These are phyloP conservation scores for Hyaloscypha variabilis DNA, from an alignment of 495 filamentous ascomycete genomes.

Conservation along the genomic window DNA sequence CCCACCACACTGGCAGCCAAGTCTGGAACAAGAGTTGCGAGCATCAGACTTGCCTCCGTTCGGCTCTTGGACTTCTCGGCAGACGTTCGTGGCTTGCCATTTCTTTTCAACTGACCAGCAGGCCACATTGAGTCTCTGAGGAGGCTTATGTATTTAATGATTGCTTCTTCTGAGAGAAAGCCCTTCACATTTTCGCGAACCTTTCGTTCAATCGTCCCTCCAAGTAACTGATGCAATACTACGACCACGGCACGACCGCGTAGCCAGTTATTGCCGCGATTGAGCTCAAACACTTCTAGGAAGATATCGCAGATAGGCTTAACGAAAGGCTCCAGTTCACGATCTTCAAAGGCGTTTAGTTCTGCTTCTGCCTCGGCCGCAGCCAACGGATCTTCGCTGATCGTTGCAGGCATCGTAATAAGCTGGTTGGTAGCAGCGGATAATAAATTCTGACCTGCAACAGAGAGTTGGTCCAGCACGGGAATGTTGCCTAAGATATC, in stretches of 20 bases:
- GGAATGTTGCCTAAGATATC: slow-evolving; percentile 95
- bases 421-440: slow-evolving; percentile 83
- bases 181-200: slow-evolving; percentile 77
- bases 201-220: slow-evolving; percentile 96
- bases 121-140: slow-evolving; percentile 82
- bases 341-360: slow-evolving; percentile 88
- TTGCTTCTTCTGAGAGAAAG: slow-evolving; percentile 72
- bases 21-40: slow-evolving; percentile 81
- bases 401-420: slow-evolving; percentile 50
- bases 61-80: slow-evolving; percentile 71
- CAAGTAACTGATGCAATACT: slow-evolving; percentile 76
- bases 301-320: slow-evolving; percentile 99
- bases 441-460: slow-evolving; percentile 90
- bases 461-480: slow-evolving; percentile 90
- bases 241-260: slow-evolving; percentile 94
- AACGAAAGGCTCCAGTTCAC: slow-evolving; percentile 90
- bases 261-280: slow-evolving; percentile 91
- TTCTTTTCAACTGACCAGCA: slow-evolving; percentile 53
- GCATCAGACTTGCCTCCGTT: slow-evolving; percentile 75
- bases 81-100: slow-evolving; percentile 57
- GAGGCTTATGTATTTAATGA: slow-evolving; percentile 73
- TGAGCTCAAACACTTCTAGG: slow-evolving; percentile 93
- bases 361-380: slow-evolving; percentile 93
- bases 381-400: slow-evolving; percentile 62
- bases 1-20: slow-evolving; percentile 84